A percentile compares a stretch with the other conserved stretches of the same genome.
Evolutionary conservation across 1,284 basidiomycete species (phyloP).

Genomic region (Ceratobasidium sp.): DNA sequence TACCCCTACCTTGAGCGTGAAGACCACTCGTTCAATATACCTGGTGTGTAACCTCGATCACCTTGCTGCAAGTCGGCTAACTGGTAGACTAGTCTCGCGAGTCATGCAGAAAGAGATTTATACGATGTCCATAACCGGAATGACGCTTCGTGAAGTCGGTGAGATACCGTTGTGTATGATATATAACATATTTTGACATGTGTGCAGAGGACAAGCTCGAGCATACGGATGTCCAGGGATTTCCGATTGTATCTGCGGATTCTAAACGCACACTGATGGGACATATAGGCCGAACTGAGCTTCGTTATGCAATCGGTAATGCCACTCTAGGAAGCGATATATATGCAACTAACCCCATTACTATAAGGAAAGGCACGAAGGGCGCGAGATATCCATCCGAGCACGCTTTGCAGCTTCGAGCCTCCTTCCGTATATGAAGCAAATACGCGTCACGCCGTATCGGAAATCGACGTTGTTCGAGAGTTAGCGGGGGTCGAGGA

Average conservation of each 20-base stretch:
- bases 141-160: constrained; percentile 82
- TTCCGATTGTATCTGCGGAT: constrained; percentile 79
- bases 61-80: background rate
- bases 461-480: constrained; percentile 42
- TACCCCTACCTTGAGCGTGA: constrained; percentile 95
- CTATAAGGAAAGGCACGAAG: constrained; percentile 71
- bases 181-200: background rate
- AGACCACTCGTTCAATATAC: constrained; percentile 87
- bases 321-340: background rate
- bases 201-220: constrained; percentile 69
- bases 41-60: constrained; percentile 61
- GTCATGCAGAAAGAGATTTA: constrained; percentile 87
- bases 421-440: constrained; percentile 40
- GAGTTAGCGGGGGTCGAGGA: constrained; percentile 61
- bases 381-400: constrained; percentile 63
- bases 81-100: constrained; percentile 66
- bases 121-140: constrained; percentile 75
- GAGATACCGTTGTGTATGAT: constrained; percentile 46
- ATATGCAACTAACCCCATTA: background rate
- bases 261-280: constrained; percentile 73
- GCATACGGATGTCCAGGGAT: constrained; percentile 82
- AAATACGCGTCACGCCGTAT: background rate
- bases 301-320: constrained; percentile 84
- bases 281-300: constrained; percentile 86
- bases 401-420: constrained; percentile 76